Conservation (phyloP, 1,284 basidiomycete genomes). For the Sporisorium graminicola region DNA sequence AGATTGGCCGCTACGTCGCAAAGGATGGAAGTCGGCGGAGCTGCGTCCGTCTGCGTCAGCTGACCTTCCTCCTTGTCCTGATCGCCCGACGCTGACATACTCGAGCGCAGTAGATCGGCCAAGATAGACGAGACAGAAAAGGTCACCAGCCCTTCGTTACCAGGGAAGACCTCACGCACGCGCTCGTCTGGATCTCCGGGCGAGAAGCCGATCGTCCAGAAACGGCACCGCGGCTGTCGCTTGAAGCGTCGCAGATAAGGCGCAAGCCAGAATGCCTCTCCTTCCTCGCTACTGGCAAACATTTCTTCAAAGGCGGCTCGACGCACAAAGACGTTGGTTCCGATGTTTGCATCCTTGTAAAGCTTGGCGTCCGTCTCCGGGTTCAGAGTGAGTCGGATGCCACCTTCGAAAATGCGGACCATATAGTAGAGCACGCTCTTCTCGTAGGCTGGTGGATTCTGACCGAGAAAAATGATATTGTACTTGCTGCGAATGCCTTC, state of each 20-base stretch:
- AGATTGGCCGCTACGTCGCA: conserved; percentile 22
- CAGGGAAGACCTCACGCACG: conserved; percentile 37
- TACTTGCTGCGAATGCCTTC: conserved; percentile 33
- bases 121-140: conserved; percentile 40
- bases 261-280: conserved; percentile 10
- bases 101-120: conserved; percentile 27
- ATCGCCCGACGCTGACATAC: conserved; percentile 11
- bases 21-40: conserved; percentile 15
- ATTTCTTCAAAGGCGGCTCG: conserved; percentile 24
- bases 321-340: conserved; percentile 36
- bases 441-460: conserved; percentile 27
- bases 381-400: conserved; percentile 13
- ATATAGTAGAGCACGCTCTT: conserved; percentile 27
- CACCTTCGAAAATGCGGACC: conserved; percentile 44
- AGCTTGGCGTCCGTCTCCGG: conserved; percentile 26
- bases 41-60: conserved; percentile 28
- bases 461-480: conserved; percentile 41
- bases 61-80: conserved; percentile 33
- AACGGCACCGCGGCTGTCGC: conserved; percentile 27
- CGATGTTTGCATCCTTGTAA: conserved; percentile 15
- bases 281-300: background rate
- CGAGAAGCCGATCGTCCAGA: conserved; percentile 42
- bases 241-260: conserved; percentile 38
- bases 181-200: conserved; percentile 36
- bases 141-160: conserved; percentile 27